These are phyloP conservation scores for Coccinonectria pachysandricola DNA, from an alignment of 2,329 filamentous ascomycete genomes.

Conservation along the genomic window DNA sequence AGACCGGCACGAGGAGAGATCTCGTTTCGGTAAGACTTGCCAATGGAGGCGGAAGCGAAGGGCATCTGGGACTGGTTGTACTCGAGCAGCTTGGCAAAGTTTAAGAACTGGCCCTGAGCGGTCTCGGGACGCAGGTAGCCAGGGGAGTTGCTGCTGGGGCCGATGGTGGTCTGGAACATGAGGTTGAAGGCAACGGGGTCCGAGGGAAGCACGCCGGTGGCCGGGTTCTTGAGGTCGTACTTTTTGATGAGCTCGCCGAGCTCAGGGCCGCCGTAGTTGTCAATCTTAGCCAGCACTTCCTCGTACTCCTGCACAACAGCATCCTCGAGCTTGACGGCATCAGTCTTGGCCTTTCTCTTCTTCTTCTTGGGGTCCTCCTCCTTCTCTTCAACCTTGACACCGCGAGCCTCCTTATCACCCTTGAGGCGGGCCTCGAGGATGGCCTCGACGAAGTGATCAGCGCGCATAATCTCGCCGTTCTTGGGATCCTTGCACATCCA, in stretches of 20 bases:
- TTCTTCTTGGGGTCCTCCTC: constrained; percentile 63
- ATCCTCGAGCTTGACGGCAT: constrained; percentile 79
- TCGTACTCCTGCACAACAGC: constrained; percentile 81
- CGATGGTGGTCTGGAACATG: constrained; percentile 96
- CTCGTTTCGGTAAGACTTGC: constrained; percentile 97
- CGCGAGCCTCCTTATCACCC: constrained; percentile 86
- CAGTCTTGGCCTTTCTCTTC: constrained; percentile 81
- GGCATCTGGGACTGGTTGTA: constrained; percentile 95
- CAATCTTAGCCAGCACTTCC: constrained; percentile 81
- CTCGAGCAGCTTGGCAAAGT: constrained; percentile 91
- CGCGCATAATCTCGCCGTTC: constrained; percentile 91
- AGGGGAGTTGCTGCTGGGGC: constrained; percentile 76
- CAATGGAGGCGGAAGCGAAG: constrained; percentile 93
- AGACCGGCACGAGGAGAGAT: constrained; percentile 90
- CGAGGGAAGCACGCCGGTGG: constrained; percentile 63
- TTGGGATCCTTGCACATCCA: constrained; percentile 99
- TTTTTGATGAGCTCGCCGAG: constrained; percentile 83
- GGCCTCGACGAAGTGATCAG: constrained; percentile 94
- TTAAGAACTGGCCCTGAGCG: constrained; percentile 95
- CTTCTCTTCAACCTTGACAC: constrained; percentile 67
- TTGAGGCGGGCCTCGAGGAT: constrained; percentile 79
- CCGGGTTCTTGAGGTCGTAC: constrained; percentile 82
- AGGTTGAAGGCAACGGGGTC: constrained; percentile 91
- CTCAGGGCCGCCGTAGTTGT: constrained; percentile 84
- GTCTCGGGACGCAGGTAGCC: constrained; percentile 90